Evolutionary conservation across 495 filamentous ascomycete species (phyloP), one percentile per base, ranked within the genome.

Genomic region (Neurospora africana): DNA sequence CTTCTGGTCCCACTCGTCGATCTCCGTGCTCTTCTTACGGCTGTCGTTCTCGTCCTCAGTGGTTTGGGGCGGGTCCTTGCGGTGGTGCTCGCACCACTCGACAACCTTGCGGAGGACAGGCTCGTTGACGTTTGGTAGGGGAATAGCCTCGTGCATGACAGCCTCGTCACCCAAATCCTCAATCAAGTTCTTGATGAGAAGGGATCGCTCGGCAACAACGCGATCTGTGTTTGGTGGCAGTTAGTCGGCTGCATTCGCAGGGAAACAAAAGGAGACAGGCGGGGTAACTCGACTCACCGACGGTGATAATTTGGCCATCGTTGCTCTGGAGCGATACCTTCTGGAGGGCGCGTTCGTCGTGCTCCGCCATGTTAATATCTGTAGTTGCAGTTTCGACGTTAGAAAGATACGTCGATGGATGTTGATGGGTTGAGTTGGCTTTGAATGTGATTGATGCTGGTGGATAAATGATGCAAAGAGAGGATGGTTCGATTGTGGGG

Each of bases 1-100:
- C 81, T 99, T 99, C 82, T 98, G 95, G 76, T 99, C 95, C 95
- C 95, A 99, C 83, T 99, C 95, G 47, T 98, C 95, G 77, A 99
- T 99, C 69, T 98, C 95, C 27, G 95, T 98, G 0, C 93, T 96
- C 89, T 97, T 97, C 87, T 97, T 97, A 74, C 96, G 92, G 43
- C 87, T 91, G 78, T 99, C 95, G 75, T 93, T 91, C 73, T 99
- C 95, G 70, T 99, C 95, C 69, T 95, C 92, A 70, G 88, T 85
- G 47, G 89, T 81, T 47, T 88, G 85, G 21, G 89, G 87, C 61
- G 95, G 92, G 80, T 99, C 95, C 77, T 87, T 88, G 80, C 91
- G 91, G 88, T 99, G 95, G 78, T 98, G 93, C 75, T 89, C 88
- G 81, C 95, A 98, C 95, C 95, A 99, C 80, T 98, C 96, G 78